Evolutionary conservation across 2,329 filamentous ascomycete genomes (phyloP).

Genomic region (Didymella exigua): DNA sequence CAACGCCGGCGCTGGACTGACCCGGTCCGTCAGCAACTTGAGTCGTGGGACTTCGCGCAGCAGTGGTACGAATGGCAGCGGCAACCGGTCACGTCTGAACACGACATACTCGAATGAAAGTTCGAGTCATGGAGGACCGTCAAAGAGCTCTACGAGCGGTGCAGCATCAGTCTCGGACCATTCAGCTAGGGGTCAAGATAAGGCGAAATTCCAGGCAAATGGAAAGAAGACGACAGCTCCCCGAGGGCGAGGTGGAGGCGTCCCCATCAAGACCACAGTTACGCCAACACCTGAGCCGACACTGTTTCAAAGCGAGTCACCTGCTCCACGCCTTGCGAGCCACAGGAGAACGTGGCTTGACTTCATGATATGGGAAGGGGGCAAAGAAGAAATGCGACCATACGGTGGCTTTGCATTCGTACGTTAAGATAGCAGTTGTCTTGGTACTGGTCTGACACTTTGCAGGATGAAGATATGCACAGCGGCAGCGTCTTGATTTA

Average conservation of each 20-base stretch:
- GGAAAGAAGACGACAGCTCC: conserved; percentile 49
- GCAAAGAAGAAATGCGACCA: conserved; percentile 35
- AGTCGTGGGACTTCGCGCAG: conserved; percentile 39
- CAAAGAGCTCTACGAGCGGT: conserved; percentile 31
- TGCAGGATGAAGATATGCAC: conserved; percentile 48
- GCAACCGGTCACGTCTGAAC: conserved; percentile 24
- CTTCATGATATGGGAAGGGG: conserved; percentile 46
- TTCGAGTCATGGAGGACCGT: conserved; percentile 19
- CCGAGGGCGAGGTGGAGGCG: conserved; percentile 46
- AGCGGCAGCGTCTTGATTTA: conserved; percentile 46
- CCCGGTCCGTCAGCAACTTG: conserved; percentile 27
- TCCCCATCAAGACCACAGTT: conserved; percentile 41
- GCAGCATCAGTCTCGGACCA: conserved; percentile 36
- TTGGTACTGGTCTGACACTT: conserved; percentile 11
- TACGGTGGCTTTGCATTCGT: conserved; percentile 49
- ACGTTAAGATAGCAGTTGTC: conserved; percentile 5
- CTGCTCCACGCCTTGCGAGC: conserved; percentile 25
- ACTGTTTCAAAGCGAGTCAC: conserved; percentile 33
- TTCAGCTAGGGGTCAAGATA: conserved; percentile 41
- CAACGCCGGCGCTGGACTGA: conserved; percentile 24
- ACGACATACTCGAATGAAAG: conserved; percentile 35
- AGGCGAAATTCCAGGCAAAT: conserved; percentile 42
- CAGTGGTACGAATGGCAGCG: conserved; percentile 34
- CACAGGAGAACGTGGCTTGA: conserved; percentile 42
- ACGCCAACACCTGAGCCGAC: conserved; percentile 21